Evolutionary conservation across 2,329 filamentous ascomycete species (phyloP).

Genomic region (Neofusicoccum umdonicola): DNA sequence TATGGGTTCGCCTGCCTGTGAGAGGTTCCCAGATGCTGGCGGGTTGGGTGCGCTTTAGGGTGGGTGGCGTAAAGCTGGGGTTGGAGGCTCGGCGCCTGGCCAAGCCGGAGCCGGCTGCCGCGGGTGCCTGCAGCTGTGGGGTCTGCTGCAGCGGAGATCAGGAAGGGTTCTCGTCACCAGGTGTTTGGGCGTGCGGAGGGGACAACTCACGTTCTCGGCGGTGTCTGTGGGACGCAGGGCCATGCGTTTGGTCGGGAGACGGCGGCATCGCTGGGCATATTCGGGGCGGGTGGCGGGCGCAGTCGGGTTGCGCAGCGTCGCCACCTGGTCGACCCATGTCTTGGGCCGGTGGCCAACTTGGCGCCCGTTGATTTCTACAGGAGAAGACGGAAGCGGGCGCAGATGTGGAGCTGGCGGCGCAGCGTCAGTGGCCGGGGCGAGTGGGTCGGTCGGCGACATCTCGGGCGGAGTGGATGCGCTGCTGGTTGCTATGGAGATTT

Average conservation of each 20-base stretch:
- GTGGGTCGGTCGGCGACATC: neutral
- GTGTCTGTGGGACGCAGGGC: neutral
- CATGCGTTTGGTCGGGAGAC: neutral
- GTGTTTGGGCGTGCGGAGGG: no score
- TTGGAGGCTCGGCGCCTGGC: neutral
- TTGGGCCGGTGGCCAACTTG: neutral
- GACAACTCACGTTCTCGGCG: no score
- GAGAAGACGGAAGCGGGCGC: neutral
- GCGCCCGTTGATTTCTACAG: neutral
- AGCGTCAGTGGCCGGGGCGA: neutral
- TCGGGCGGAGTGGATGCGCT: neutral
- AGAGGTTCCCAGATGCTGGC: neutral
- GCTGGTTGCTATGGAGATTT: neutral
- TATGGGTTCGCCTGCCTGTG: neutral
- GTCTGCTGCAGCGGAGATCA: no score
- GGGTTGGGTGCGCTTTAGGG: neutral
- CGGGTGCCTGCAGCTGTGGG: neutral
- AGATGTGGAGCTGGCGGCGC: neutral
- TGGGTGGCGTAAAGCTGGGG: neutral
- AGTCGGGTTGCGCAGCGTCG: neutral
- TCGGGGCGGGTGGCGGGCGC: neutral
- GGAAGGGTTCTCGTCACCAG: no score
- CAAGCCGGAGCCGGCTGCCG: neutral
- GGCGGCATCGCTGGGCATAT: neutral
- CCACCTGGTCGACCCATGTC: neutral